phyloP scores from a whole-genome alignment of 257 asterid species.

The Nicotiana attenuata region DNA sequence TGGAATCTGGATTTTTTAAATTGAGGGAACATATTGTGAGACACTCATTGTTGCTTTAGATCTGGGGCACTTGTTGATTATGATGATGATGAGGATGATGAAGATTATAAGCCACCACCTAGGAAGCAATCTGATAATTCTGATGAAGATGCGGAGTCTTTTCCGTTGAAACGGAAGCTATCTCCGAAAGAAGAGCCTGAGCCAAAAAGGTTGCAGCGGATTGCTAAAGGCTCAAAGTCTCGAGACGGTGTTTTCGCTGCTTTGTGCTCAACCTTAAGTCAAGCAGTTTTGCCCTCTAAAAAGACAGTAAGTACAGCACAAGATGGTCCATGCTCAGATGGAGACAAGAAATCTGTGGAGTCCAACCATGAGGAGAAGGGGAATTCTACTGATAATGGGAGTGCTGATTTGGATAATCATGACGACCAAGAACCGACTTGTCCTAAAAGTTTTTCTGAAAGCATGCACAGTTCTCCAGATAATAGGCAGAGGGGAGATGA shows the following conservation, averaged over 20 bases:
- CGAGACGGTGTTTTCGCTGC: slow-evolving; percentile 70
- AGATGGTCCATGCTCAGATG: slow-evolving; percentile 25
- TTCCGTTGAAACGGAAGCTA: slow-evolving; percentile 68
- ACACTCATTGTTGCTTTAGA: slow-evolving; percentile 36
- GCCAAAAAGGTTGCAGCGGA: slow-evolving; percentile 54
- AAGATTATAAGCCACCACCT: slow-evolving; percentile 89
- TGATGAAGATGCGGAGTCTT: slow-evolving; percentile 58
- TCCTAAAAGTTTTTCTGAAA: slow-evolving; percentile 35
- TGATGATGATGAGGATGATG: slow-evolving; percentile 95
- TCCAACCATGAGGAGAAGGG: slow-evolving; percentile 33
- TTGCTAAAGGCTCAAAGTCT: slow-evolving; percentile 55
- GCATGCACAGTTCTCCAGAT: slow-evolving; percentile 35
- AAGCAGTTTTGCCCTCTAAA: slow-evolving; percentile 52
- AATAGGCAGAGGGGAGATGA: slow-evolving; percentile 51
- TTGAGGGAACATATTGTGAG: slow-evolving; percentile 2
- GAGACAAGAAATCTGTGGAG: slow-evolving; percentile 22
- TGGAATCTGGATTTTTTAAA: not conserved
- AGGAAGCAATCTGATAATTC: slow-evolving; percentile 39
- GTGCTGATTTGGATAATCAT: slow-evolving; percentile 25
- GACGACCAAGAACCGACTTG: slow-evolving; percentile 34
- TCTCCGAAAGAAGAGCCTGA: slow-evolving; percentile 61
- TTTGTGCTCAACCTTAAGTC: slow-evolving; percentile 63
- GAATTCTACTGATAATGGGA: slow-evolving; percentile 25
- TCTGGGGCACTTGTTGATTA: slow-evolving; percentile 93
- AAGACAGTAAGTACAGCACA: slow-evolving; percentile 30